Conservation (phyloP, 345 rosid species). For the Ceriops tagal region DNA sequence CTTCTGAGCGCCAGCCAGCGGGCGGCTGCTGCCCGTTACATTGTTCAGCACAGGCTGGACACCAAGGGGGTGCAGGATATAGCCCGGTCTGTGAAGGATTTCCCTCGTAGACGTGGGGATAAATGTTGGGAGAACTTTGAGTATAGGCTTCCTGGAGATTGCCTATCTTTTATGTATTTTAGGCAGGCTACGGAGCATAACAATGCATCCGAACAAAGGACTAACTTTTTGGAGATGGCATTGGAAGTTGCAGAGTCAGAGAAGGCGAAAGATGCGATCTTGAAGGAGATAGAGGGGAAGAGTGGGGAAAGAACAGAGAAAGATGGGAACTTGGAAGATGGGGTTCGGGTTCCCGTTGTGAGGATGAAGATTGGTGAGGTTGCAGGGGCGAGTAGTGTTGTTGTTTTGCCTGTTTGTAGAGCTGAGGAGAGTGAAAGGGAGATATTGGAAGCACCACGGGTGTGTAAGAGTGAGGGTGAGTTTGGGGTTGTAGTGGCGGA, state of each 20-base stretch:
- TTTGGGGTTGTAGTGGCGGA: slow-evolving; percentile 76
- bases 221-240: slow-evolving; percentile 50
- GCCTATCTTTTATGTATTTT: slow-evolving; percentile 67
- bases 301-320: slow-evolving; percentile 21
- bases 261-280: slow-evolving; percentile 45
- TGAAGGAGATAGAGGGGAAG: slow-evolving; percentile 45
- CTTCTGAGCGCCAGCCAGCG: slow-evolving; percentile 58
- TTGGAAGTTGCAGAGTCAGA: slow-evolving; percentile 60
- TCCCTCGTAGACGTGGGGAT: slow-evolving; percentile 68
- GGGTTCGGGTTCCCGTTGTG: slow-evolving; percentile 59
- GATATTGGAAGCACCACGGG: slow-evolving; percentile 66
- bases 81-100: slow-evolving; percentile 82
- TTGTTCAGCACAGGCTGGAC: slow-evolving; percentile 41
- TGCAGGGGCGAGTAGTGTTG: slow-evolving; percentile 61
- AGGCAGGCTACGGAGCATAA: slow-evolving; percentile 64
- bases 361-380: slow-evolving; percentile 75
- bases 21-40: slow-evolving; percentile 50
- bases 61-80: slow-evolving; percentile 59
- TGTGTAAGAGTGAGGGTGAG: slow-evolving; percentile 48
- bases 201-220: slow-evolving; percentile 49
- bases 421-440: slow-evolving; percentile 48
- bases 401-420: slow-evolving; percentile 70
- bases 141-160: slow-evolving; percentile 67
- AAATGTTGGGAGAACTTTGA: slow-evolving; percentile 54
- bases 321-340: slow-evolving; percentile 25